Evolutionary conservation across 352 stramenopile genomes (phyloP).

Genomic region (Elongisporangium anandrum): DNA sequence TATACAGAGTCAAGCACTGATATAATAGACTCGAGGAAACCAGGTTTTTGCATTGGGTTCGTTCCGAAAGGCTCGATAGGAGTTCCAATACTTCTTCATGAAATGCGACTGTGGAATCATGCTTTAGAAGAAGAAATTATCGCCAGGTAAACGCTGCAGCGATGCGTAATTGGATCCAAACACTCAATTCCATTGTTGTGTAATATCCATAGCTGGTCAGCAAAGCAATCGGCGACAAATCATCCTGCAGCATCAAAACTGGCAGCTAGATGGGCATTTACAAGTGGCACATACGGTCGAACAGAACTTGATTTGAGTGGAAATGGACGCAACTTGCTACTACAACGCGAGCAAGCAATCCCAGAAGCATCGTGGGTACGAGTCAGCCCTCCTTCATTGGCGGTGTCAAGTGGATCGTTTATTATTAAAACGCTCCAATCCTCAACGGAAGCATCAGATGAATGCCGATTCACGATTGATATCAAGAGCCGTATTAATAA

Average conservation of each 20-base stretch:
- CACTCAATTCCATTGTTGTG: not conserved
- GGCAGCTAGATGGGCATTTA: constrained; percentile 9
- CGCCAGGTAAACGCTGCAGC: not conserved
- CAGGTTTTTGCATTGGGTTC: constrained; percentile 3
- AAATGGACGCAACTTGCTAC: constrained; percentile 4
- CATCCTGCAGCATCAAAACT: constrained; percentile 4
- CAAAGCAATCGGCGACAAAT: not conserved
- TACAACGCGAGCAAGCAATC: not conserved
- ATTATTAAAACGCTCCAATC: not conserved
- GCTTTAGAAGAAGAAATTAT: not conserved
- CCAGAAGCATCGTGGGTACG: not conserved
- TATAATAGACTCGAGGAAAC: not conserved
- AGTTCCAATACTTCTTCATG: constrained; percentile 6
- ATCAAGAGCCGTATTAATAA: not conserved
- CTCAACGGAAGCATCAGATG: not conserved
- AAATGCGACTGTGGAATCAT: constrained; percentile 13
- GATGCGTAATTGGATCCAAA: not conserved
- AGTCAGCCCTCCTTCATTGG: not conserved
- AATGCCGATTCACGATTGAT: constrained; percentile 1
- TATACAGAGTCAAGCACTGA: not conserved
- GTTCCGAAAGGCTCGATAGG: not conserved
- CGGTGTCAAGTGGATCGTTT: not conserved
- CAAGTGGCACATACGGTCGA: constrained; percentile 6
- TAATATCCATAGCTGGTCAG: too few relatives aligned
- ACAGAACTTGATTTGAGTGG: constrained; percentile 15